Conservation (phyloP, 208 protist species). For the Leishmania martiniquensis region DNA sequence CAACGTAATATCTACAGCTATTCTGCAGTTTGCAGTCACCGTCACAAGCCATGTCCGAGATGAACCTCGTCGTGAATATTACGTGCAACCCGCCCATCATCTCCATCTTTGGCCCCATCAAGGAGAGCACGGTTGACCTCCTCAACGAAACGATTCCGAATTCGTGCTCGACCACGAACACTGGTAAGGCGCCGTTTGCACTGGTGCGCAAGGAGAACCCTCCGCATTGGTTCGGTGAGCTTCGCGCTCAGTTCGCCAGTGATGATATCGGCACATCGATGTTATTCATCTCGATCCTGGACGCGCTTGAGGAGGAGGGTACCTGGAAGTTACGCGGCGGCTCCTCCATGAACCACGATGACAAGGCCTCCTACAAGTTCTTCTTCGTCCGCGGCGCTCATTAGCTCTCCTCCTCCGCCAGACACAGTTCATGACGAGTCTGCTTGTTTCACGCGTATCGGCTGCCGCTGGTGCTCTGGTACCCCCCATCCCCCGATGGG, state of each 20-base stretch:
- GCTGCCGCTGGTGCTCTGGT: too few relatives aligned
- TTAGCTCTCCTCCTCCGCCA: slow-evolving; percentile 4
- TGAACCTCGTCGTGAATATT: slow-evolving; percentile 90
- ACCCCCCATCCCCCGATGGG: not conserved
- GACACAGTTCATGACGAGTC: not conserved
- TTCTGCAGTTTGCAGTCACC: not conserved
- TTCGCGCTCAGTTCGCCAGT: slow-evolving; percentile 84
- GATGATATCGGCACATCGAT: slow-evolving; percentile 89
- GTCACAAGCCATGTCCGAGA: slow-evolving; percentile 53
- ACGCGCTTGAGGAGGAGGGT: slow-evolving; percentile 88
- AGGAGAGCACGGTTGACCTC: slow-evolving; percentile 89
- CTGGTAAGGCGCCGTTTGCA: slow-evolving; percentile 73
- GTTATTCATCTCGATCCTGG: slow-evolving; percentile 79
- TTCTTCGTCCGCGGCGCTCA: slow-evolving; percentile 82
- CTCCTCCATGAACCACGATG: slow-evolving; percentile 75
- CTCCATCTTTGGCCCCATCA: slow-evolving; percentile 86
- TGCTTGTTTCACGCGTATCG: not conserved
- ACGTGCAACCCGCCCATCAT: slow-evolving; percentile 92
- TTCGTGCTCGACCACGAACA: slow-evolving; percentile 87
- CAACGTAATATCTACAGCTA: not conserved
- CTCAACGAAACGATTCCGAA: slow-evolving; percentile 84
- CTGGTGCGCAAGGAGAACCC: slow-evolving; percentile 79
- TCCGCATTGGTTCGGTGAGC: slow-evolving; percentile 87
- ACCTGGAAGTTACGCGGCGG: slow-evolving; percentile 86
- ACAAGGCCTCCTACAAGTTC: slow-evolving; percentile 87